Conservation (phyloP, 805 yeast genomes). For the Cyberlindnera maritima region DNA sequence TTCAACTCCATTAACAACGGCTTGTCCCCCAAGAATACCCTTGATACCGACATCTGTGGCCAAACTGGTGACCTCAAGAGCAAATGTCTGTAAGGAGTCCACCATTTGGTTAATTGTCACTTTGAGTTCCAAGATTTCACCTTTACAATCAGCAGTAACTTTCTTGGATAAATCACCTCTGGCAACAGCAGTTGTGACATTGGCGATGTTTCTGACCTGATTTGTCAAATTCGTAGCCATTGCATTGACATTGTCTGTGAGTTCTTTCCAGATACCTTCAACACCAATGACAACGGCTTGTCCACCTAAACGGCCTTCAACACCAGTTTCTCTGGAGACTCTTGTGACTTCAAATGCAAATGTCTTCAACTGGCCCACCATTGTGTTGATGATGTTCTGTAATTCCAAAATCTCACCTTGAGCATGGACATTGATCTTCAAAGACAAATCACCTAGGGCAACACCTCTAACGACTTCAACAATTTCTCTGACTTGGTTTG, state of each 20-base stretch:
- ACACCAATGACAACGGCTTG: slow-evolving; percentile 89
- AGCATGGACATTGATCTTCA: slow-evolving; percentile 85
- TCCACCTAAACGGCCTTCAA: slow-evolving; percentile 86
- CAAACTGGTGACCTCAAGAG: slow-evolving; percentile 82
- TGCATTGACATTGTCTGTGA: slow-evolving; percentile 85
- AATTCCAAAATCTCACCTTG: slow-evolving; percentile 86
- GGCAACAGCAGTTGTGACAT: slow-evolving; percentile 86
- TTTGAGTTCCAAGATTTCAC: slow-evolving; percentile 82
- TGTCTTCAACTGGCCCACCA: slow-evolving; percentile 86
- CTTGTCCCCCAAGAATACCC: slow-evolving; percentile 89
- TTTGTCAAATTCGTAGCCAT: slow-evolving; percentile 91
- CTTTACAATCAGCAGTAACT: slow-evolving; percentile 87
- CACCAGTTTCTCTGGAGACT: slow-evolving; percentile 90
- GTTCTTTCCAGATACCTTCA: slow-evolving; percentile 88
- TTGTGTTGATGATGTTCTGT: slow-evolving; percentile 82
- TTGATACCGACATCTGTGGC: slow-evolving; percentile 93
- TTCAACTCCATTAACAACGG: slow-evolving; percentile 86
- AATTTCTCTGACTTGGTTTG: slow-evolving; percentile 86
- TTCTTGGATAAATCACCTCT: slow-evolving; percentile 84
- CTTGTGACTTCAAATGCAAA: slow-evolving; percentile 87
- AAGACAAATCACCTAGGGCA: slow-evolving; percentile 79
- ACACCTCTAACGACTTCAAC: slow-evolving; percentile 90
- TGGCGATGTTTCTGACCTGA: slow-evolving; percentile 86
- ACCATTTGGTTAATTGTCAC: slow-evolving; percentile 90
- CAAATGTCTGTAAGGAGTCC: slow-evolving; percentile 84